A percentile compares a stretch with the other conserved stretches of the same genome.
phyloP scores from a whole-genome alignment of 306 rosid genomes.

The Lotus japonicus region DNA sequence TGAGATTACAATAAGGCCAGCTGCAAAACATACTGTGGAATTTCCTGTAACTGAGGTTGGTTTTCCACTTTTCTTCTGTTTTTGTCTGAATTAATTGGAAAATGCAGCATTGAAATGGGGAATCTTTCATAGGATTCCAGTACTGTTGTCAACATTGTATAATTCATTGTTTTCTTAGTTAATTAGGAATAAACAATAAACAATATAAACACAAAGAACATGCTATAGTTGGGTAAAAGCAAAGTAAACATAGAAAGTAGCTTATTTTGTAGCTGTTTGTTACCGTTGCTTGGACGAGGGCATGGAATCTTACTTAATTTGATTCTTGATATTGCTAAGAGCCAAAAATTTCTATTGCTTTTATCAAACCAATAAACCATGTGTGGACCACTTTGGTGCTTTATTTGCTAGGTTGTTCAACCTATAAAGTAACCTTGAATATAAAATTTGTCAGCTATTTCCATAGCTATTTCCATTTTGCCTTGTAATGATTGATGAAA shows the following conservation, averaged over 20 bases:
- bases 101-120: conserved; percentile 14
- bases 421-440: neutral
- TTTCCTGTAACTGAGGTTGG: conserved; percentile 64
- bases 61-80: neutral
- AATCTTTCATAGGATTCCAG: conserved; percentile 43
- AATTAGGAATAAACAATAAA: neutral
- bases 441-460: neutral
- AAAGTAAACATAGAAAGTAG: neutral
- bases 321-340: conserved; percentile 9
- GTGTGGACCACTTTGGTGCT: conserved; percentile 22
- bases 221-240: neutral
- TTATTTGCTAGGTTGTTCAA: conserved; percentile 10
- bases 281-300: neutral
- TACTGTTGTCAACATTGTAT: neutral
- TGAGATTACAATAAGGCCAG: conserved; percentile 50
- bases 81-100: neutral
- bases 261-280: neutral
- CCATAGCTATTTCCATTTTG: too few relatives aligned
- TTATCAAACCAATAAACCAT: neutral
- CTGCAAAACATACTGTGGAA: conserved; percentile 55
- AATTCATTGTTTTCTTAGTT: neutral
- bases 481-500: conserved; percentile 18
- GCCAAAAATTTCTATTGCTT: conserved; percentile 13
- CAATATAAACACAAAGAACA: neutral
- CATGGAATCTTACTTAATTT: neutral